Conservation (phyloP, 2,329 filamentous ascomycete genomes). For the Akanthomyces dipterigenus region DNA sequence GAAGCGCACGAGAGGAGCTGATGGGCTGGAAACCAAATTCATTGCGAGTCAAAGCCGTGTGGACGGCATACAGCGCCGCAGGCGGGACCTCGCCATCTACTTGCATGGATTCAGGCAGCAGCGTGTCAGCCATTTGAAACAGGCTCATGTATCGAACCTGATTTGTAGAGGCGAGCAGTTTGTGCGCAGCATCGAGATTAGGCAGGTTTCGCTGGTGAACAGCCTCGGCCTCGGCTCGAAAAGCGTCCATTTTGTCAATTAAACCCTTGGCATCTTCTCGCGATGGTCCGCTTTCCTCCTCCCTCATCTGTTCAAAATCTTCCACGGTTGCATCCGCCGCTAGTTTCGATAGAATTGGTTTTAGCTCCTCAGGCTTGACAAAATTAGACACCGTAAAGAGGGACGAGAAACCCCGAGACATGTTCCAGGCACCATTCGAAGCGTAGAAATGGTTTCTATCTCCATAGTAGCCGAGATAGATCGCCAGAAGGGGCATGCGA, state of each 20-base stretch:
- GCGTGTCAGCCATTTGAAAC: slow-evolving; percentile 40
- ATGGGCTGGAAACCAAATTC: slow-evolving; percentile 53
- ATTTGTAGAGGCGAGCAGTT: slow-evolving; percentile 30
- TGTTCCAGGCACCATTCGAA: slow-evolving; percentile 43
- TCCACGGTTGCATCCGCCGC: slow-evolving; percentile 23
- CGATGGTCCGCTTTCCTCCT: slow-evolving; percentile 35
- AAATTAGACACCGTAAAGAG: slow-evolving; percentile 47
- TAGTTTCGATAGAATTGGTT: slow-evolving; percentile 28
- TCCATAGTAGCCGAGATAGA: slow-evolving; percentile 47
- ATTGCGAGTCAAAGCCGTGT: slow-evolving; percentile 54
- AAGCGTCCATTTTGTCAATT: slow-evolving; percentile 41
- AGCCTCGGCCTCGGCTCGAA: slow-evolving; percentile 34
- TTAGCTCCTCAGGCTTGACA: slow-evolving; percentile 32
- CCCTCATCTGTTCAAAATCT: slow-evolving; percentile 25
- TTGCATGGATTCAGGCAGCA: slow-evolving; percentile 33
- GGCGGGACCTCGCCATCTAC: slow-evolving; percentile 33
- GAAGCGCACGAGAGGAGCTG: slow-evolving; percentile 39
- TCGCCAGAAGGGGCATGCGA: slow-evolving; percentile 40
- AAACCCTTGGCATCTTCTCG: slow-evolving; percentile 36
- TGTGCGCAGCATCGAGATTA: slow-evolving; percentile 40
- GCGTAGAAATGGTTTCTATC: slow-evolving; percentile 49
- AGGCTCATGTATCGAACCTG: slow-evolving; percentile 41
- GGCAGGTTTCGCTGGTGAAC: slow-evolving; percentile 42
- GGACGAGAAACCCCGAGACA: slow-evolving; percentile 34
- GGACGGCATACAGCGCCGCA: slow-evolving; percentile 60